Conservation (phyloP, 2,329 filamentous ascomycete species). For the Stemphylium beticola region DNA sequence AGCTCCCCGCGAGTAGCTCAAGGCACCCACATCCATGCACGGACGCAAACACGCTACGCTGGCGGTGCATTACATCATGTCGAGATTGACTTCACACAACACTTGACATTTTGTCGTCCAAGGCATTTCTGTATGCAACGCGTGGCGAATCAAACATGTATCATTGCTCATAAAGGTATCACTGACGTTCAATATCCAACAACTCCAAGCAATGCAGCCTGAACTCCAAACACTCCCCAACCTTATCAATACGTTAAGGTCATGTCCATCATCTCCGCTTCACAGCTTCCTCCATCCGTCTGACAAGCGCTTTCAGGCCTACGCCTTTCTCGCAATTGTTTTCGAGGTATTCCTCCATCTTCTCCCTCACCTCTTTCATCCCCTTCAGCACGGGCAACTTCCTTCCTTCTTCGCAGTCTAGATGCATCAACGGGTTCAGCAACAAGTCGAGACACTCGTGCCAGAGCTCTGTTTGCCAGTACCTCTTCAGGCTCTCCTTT, state of each 20-base stretch:
- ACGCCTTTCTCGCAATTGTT: conserved; percentile 79
- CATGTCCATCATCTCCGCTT: conserved; percentile 50
- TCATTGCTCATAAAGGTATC: conserved; percentile 6
- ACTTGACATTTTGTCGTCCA: not conserved
- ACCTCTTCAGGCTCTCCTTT: conserved; percentile 84
- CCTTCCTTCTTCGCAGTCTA: conserved; percentile 68
- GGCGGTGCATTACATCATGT: conserved; percentile 16
- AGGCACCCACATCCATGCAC: conserved; percentile 31
- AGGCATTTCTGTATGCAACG: not conserved
- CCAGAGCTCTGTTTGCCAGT: conserved; percentile 98
- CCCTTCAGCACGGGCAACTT: conserved; percentile 75
- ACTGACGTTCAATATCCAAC: conserved; percentile 5
- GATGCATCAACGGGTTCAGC: conserved; percentile 76
- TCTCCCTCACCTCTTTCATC: conserved; percentile 71
- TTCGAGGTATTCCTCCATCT: conserved; percentile 85
- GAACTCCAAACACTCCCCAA: not conserved
- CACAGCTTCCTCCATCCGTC: conserved; percentile 72
- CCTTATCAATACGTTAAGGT: not conserved
- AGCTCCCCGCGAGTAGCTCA: conserved; percentile 32
- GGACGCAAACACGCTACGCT: conserved; percentile 17
- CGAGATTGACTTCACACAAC: not conserved
- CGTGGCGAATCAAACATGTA: not conserved
- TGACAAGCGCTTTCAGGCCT: conserved; percentile 62
- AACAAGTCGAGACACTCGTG: conserved; percentile 79
- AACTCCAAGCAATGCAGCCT: conserved; percentile 23